Evolutionary conservation across 2,329 filamentous ascomycete genomes (phyloP), one percentile per base, ranked within the genome.

Genomic region (Fusarium redolens): DNA sequence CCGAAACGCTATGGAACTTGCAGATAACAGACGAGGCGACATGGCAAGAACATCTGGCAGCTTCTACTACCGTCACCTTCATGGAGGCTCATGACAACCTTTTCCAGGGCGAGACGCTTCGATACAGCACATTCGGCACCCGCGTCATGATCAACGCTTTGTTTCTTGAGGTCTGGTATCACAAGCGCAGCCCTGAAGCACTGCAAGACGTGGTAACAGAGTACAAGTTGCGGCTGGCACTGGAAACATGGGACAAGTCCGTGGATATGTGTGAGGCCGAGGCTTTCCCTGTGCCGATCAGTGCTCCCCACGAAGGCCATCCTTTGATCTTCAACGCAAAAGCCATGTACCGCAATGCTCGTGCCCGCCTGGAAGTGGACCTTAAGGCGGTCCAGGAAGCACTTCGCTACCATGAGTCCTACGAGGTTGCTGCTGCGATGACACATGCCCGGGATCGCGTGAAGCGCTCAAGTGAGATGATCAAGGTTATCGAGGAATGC

Each of bases 231-330:
- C 91, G 96, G 64, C 90, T 98, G 59, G 96, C 96, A 56, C 87
- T 99, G 60, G 96, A 98, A 85, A 98, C 96, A n/a, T 99, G 96
- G 96, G 95, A 98, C 86, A 97, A 93, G 84, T 98, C 96, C 44
- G 89, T 98, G 28, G 94, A 97, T 64, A 89, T 97, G 69, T 98
- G 95, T 81, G 96, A 98, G 84, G 92, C 95, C 5, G 96, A 99
- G 83, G 92, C 90, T 18, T 93, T 96, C 59, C 89, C 94, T 17
- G 94, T 98, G 57, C 94, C 95, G 58, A 89, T 98, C 74, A 97
- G 94, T 81, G 95, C 96, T 33, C 96, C 96, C 52, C 95, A 98
- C 84, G 97, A 97, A 82, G 95, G 95, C 20, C 96, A 98, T 80
- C 96, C 96, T 22, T 87, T 99, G 59, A 95, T 98, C 78, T 98